These are phyloP conservation scores for Nannizziopsis barbatae DNA, from an alignment of 2,329 filamentous ascomycete species.

Conservation along the genomic window DNA sequence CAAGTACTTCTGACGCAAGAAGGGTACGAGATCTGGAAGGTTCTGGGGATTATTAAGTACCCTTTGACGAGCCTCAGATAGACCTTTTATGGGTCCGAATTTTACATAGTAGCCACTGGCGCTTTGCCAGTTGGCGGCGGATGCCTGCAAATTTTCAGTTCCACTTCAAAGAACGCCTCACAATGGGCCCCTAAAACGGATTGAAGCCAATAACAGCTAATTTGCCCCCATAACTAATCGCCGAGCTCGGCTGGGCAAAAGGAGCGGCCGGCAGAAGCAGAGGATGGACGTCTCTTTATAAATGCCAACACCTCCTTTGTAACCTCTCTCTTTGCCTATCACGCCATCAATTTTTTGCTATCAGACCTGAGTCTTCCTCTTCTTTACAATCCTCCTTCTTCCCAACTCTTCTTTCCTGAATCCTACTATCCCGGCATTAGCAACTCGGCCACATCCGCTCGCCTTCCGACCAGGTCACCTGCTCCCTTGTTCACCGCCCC, in stretches of 20 bases:
- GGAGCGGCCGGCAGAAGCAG: background rate
- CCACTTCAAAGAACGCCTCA: slow-evolving; percentile 4
- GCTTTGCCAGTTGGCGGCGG: background rate
- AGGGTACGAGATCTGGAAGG: too few species aligned
- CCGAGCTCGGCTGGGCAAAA: background rate
- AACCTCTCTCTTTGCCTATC: background rate
- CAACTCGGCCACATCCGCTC: background rate
- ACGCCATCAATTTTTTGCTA: background rate
- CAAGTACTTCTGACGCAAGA: too few species aligned
- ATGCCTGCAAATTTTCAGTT: background rate
- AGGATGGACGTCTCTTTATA: background rate
- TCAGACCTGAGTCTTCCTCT: background rate
- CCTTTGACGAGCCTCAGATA: too few species aligned
- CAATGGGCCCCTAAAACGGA: background rate
- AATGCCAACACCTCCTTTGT: background rate
- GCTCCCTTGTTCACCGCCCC: too few species aligned
- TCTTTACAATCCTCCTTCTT: background rate
- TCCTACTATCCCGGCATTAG: background rate
- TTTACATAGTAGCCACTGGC: background rate
- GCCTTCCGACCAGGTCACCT: background rate
- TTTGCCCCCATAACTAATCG: slow-evolving; percentile 3
- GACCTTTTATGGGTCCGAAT: too few species aligned
- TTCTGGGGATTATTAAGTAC: too few species aligned
- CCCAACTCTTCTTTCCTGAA: background rate
- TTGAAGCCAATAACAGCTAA: background rate